phyloP scores from a whole-genome alignment of 2,329 filamentous ascomycete species.

The Geosmithia flava region DNA sequence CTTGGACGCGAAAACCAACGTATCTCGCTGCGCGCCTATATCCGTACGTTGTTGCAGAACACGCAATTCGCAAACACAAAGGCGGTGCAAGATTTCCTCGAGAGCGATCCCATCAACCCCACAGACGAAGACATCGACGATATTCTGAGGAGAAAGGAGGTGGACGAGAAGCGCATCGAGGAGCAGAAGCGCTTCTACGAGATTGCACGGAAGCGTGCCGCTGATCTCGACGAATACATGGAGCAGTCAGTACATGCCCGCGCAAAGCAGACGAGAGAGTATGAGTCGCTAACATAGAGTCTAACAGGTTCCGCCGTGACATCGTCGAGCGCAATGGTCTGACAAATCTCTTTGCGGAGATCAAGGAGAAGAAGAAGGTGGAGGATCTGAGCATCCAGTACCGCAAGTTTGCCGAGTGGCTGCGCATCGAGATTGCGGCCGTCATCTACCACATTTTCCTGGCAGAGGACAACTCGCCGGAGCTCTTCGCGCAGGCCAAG shows the following conservation, averaged over 20 bases:
- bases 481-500: constrained; percentile 88
- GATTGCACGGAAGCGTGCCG: constrained; percentile 78
- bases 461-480: constrained; percentile 94
- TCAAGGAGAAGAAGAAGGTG: constrained; percentile 80
- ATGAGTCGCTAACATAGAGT: constrained; percentile 7
- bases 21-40: constrained; percentile 79
- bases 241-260: constrained; percentile 56
- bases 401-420: constrained; percentile 96
- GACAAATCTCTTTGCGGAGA: constrained; percentile 85
- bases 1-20: constrained; percentile 83
- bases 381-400: constrained; percentile 87
- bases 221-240: constrained; percentile 96
- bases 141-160: constrained; percentile 63
- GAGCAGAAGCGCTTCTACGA: constrained; percentile 95
- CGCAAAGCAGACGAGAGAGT: neutral
- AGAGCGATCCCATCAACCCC: constrained; percentile 55
- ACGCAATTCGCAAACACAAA: constrained; percentile 71
- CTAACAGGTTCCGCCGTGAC: constrained; percentile 47
- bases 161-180: constrained; percentile 80
- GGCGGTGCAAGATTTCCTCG: constrained; percentile 76
- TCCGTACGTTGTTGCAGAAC: constrained; percentile 78
- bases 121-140: constrained; percentile 78
- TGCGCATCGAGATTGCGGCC: constrained; percentile 91
- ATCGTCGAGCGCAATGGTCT: constrained; percentile 68
- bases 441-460: constrained; percentile 96